phyloP scores from a whole-genome alignment of 371 early-diverging fungal genomes.

The Mortierella sp. region DNA sequence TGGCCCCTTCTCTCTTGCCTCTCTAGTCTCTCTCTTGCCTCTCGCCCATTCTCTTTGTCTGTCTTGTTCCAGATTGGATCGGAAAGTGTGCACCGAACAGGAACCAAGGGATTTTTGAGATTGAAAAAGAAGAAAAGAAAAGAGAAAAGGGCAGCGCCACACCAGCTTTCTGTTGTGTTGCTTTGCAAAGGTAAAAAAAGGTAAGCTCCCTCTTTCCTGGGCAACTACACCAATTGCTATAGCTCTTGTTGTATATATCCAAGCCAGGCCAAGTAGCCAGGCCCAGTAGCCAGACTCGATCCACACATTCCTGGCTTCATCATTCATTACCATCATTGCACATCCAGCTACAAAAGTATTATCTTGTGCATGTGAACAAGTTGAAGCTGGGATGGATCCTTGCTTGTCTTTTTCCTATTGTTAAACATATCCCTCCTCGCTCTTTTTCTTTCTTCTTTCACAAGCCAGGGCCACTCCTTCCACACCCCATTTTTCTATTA shows the following conservation, averaged over 20 bases:
- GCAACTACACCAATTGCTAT: background rate
- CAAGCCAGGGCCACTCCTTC: background rate
- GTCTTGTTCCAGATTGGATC: slow-evolving; percentile 14
- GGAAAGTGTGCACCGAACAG: slow-evolving; percentile 8
- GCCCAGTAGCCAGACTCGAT: background rate
- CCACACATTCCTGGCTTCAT: background rate
- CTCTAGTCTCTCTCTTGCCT: background rate
- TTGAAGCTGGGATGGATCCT: background rate
- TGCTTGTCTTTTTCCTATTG: background rate
- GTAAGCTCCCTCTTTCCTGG: background rate
- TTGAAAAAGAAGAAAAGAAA: background rate
- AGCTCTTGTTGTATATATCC: background rate
- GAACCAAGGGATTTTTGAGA: background rate
- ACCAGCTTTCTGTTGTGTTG: background rate
- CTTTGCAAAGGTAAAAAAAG: background rate
- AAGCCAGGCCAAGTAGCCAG: background rate
- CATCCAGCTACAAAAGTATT: too few species aligned
- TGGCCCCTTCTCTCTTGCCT: background rate
- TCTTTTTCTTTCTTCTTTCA: background rate
- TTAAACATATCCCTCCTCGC: background rate
- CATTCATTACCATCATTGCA: background rate
- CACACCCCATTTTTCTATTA: background rate
- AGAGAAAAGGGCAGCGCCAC: background rate
- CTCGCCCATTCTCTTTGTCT: background rate
- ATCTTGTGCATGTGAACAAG: too few species aligned